Conservation (phyloP, 2,329 filamentous ascomycete species). For the Allantophomopsis cytisporea region DNA sequence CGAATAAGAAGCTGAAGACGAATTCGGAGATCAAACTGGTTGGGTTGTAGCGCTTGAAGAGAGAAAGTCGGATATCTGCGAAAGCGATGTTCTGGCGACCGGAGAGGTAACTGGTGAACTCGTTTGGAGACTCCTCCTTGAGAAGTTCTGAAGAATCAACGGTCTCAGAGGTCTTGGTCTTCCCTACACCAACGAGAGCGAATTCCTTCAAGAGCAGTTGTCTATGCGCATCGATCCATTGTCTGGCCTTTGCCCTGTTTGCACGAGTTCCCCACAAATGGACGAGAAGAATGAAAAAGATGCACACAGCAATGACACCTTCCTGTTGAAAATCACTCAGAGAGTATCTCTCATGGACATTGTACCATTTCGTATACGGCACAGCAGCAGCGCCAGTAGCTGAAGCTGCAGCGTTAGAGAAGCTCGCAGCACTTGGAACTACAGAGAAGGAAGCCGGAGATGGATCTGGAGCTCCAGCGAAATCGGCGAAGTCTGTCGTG, state of each 20-base stretch:
- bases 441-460: conserved; percentile 33
- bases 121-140: conserved; percentile 77
- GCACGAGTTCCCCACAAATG: conserved; percentile 70
- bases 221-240: conserved; percentile 67
- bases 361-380: conserved; percentile 93
- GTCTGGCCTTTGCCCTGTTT: conserved; percentile 68
- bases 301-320: conserved; percentile 64
- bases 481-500: conserved; percentile 78
- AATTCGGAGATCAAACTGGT: conserved; percentile 52
- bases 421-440: conserved; percentile 26
- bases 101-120: conserved; percentile 78
- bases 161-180: conserved; percentile 32
- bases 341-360: conserved; percentile 81
- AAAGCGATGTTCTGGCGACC: conserved; percentile 90
- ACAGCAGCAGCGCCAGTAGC: conserved; percentile 33
- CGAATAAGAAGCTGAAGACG: conserved; percentile 63
- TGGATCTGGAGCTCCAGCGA: conserved; percentile 64
- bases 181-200: conserved; percentile 69
- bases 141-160: conserved; percentile 40
- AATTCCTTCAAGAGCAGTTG: conserved; percentile 69
- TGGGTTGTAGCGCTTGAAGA: conserved; percentile 83
- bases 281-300: conserved; percentile 60
- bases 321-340: conserved; percentile 79
- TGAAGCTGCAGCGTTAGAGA: conserved; percentile 28
- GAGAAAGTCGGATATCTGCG: conserved; percentile 67